Evolutionary conservation across 2,329 filamentous ascomycete species (phyloP).

Genomic region (Dothidotthia symphoricarpi): DNA sequence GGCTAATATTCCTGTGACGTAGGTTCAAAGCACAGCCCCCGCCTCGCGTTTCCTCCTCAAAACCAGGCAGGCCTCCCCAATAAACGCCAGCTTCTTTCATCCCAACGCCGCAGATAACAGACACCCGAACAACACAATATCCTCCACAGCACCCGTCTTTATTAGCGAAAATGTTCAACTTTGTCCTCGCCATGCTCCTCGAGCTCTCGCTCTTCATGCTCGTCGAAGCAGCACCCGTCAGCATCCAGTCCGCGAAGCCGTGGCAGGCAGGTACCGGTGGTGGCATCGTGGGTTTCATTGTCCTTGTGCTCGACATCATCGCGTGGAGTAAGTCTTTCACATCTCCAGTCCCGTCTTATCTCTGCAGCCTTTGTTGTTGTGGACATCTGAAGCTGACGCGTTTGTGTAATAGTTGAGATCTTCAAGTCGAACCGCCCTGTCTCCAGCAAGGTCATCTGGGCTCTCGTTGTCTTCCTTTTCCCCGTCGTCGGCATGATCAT

Average conservation of each 20-base stretch:
- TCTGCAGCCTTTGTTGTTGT: background rate
- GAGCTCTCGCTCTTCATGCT: conserved; percentile 54
- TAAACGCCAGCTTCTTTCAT: background rate
- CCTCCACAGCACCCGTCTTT: background rate
- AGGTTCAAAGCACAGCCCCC: background rate
- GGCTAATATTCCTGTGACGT: too few species aligned
- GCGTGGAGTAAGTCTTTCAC: conserved; percentile 56
- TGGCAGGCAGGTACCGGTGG: conserved; percentile 63
- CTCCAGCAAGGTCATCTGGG: conserved; percentile 61
- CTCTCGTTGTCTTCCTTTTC: conserved; percentile 63
- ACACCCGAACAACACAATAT: background rate
- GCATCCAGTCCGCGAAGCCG: conserved; percentile 42
- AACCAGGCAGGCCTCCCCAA: conserved; percentile 3
- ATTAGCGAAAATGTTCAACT: conserved; percentile 33
- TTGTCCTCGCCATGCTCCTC: conserved; percentile 47
- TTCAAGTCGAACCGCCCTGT: conserved; percentile 62
- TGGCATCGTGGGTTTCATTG: conserved; percentile 60
- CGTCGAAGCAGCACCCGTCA: conserved; percentile 50
- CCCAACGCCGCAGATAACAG: background rate
- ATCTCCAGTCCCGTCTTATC: background rate
- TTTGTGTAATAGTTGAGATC: conserved; percentile 55
- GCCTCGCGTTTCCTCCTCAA: too few species aligned
- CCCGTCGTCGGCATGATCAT: conserved; percentile 61
- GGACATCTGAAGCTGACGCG: conserved; percentile 14
- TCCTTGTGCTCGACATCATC: conserved; percentile 62